These are phyloP conservation scores for Zopfochytrium polystomum DNA, from an alignment of 371 early-diverging fungal genomes.

Conservation along the genomic window DNA sequence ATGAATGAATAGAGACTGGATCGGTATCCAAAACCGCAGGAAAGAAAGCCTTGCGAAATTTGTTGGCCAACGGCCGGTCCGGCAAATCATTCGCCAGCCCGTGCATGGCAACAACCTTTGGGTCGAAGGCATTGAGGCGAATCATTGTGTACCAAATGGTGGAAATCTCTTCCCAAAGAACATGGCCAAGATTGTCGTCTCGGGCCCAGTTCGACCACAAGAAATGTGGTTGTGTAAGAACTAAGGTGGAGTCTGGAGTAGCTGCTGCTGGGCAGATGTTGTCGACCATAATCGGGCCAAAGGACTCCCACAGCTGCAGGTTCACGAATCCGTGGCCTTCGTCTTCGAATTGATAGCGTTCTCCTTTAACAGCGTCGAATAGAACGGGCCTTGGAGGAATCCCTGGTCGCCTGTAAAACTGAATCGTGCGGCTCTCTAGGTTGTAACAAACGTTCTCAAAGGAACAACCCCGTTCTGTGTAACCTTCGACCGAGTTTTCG, in stretches of 20 bases:
- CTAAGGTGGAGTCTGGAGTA: not conserved
- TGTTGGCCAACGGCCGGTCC: slow-evolving; percentile 14
- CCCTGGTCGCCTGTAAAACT: not conserved
- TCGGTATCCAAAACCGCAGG: slow-evolving; percentile 18
- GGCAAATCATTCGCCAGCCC: slow-evolving; percentile 14
- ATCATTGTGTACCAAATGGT: slow-evolving; percentile 26
- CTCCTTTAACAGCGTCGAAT: slow-evolving; percentile 12
- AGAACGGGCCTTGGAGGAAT: not conserved
- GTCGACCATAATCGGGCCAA: slow-evolving; percentile 10
- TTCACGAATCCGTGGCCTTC: slow-evolving; percentile 17
- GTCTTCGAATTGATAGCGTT: slow-evolving; percentile 9
- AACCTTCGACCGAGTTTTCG: slow-evolving; percentile 20
- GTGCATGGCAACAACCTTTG: slow-evolving; percentile 27
- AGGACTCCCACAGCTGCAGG: not conserved
- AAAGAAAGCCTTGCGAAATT: slow-evolving; percentile 27
- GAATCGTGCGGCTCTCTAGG: not conserved
- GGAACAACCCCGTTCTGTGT: slow-evolving; percentile 18
- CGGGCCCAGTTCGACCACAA: slow-evolving; percentile 22
- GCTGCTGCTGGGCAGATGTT: not conserved
- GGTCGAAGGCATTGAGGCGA: slow-evolving; percentile 19
- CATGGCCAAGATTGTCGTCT: slow-evolving; percentile 33
- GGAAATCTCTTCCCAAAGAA: slow-evolving; percentile 35
- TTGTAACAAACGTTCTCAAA: slow-evolving; percentile 31
- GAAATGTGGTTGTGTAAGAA: slow-evolving; percentile 1
- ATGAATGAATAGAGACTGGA: slow-evolving; percentile 14